These are phyloP conservation scores for Xylogone sp. DNA, from an alignment of 2,329 filamentous ascomycete genomes.

Conservation along the genomic window DNA sequence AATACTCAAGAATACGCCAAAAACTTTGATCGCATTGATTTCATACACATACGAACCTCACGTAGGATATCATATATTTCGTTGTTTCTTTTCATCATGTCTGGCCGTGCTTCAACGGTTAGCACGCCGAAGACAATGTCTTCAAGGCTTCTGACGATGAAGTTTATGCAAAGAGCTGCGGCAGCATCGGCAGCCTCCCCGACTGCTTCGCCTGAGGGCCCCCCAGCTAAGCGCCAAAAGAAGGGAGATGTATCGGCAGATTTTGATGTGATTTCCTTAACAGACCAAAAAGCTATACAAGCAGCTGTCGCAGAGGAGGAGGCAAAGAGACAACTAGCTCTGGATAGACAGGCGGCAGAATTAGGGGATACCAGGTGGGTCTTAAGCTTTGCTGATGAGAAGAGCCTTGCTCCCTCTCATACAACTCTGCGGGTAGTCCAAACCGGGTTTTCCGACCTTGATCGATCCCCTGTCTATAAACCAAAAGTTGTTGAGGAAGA, in stretches of 20 bases:
- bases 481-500: conserved; percentile 18
- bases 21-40: too few relatives aligned
- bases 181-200: conserved; percentile 48
- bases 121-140: conserved; percentile 68
- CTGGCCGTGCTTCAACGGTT: conserved; percentile 15
- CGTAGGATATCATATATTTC: neutral
- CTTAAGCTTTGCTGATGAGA: conserved; percentile 49
- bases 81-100: conserved; percentile 18
- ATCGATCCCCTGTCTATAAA: conserved; percentile 25
- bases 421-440: conserved; percentile 55
- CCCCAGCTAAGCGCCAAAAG: conserved; percentile 62
- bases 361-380: conserved; percentile 74
- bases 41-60: too few relatives aligned
- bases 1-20: too few relatives aligned
- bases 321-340: conserved; percentile 55
- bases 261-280: conserved; percentile 37
- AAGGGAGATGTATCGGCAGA: conserved; percentile 30
- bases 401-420: conserved; percentile 22
- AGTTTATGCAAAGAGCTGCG: conserved; percentile 92
- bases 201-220: conserved; percentile 46
- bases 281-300: conserved; percentile 58
- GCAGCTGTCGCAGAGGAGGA: conserved; percentile 65
- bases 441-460: conserved; percentile 51
- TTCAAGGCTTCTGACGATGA: conserved; percentile 86
- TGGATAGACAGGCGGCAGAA: conserved; percentile 59